Conservation (phyloP, 371 early-diverging fungal species). For the Circinella minor region DNA sequence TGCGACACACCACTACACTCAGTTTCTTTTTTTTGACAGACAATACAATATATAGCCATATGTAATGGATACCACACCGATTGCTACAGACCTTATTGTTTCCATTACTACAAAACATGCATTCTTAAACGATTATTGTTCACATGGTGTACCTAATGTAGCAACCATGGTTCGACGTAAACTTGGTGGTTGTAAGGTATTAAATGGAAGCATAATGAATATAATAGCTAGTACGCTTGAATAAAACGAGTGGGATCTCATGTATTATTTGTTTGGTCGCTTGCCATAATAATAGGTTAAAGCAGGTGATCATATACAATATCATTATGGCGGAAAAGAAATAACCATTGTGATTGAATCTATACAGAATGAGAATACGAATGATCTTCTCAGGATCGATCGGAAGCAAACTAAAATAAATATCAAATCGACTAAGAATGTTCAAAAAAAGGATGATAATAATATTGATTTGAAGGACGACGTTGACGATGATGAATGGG, state of each 20-base stretch:
- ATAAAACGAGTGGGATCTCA: no score
- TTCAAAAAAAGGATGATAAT: no score
- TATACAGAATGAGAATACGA: neutral
- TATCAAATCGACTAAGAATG: neutral
- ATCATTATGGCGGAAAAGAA: constrained; percentile 9
- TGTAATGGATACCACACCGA: neutral
- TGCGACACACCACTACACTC: no score
- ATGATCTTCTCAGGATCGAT: constrained; percentile 6
- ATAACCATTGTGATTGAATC: constrained; percentile 3
- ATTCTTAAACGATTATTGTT: neutral
- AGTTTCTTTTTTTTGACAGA: neutral
- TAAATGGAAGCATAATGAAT: neutral
- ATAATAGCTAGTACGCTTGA: no score
- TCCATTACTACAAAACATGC: neutral
- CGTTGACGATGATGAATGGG: constrained; percentile 1
- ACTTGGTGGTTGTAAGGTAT: constrained; percentile 13
- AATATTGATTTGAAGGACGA: no score
- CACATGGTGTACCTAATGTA: neutral
- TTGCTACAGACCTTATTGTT: constrained; percentile 1
- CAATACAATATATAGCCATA: neutral
- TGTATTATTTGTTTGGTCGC: no score
- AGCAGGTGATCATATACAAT: constrained; percentile 12
- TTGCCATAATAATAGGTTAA: constrained; percentile 4
- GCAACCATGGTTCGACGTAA: constrained; percentile 16
- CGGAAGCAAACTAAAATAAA: neutral